Evolutionary conservation across 345 rosid genomes (phyloP), one percentile per base, ranked within the genome.

Genomic region (Cardamine chenopodiifolia): DNA sequence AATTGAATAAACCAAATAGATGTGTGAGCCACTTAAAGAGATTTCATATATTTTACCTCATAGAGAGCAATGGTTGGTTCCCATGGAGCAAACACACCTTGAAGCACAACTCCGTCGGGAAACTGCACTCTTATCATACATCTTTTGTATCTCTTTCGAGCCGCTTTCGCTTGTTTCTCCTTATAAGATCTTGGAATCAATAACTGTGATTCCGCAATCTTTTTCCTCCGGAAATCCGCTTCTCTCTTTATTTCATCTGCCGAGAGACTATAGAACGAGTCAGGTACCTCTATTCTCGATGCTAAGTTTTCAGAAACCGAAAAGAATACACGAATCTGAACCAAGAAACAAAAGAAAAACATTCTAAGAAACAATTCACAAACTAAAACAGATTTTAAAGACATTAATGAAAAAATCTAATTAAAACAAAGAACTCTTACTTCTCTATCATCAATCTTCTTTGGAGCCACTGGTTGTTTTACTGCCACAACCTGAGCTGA

Each of bases 71-170:
- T 78, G 9, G 99, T 95, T 52, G 80, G 80, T 81, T 95, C 97
- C 97, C 90, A 86, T 55, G 99, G 97, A 59, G 88, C 85, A 78
- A 95, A 95, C 67, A 85, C 81, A 37, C 93, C 99, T 76, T 92
- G 99, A 71, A 95, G 93, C 58, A 92, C 95, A 72, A 90, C 91
- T 10, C 93, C 96, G 7, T 95, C 99, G 1, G 97, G 99, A 75
- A 95, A 95, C 74, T 95, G 99, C 47, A 92, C 62, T 42, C 96
- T 91, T 54, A 95, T 87, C 22, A 95, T 58, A 29, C 90, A 78
- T 76, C 86, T 86, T 70, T 60, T 76, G 73, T 95, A 90, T 73
- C 80, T 86, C 75, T 62, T 92, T 79, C 89, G 83, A 8, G 86
- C 83, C 15, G 93, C 97, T 85, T 95, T 85, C 15, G 91, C 93